Evolutionary conservation across 2,329 filamentous ascomycete species (phyloP).

Genomic region (Hymenoscyphus scutula): DNA sequence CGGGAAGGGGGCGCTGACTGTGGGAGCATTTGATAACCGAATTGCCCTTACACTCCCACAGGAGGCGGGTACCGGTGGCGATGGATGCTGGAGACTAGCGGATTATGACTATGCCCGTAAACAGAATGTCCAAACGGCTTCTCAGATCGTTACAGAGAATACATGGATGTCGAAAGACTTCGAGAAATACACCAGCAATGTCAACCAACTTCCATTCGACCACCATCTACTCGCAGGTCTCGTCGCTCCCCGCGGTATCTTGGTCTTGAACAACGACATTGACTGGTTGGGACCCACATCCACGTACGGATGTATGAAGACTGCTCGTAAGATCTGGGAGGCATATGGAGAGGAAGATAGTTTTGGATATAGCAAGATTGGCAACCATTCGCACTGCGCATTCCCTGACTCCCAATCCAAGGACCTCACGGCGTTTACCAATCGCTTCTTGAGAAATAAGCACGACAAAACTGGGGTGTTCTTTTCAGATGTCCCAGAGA

Average conservation of each 20-base stretch:
- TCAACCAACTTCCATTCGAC: constrained; percentile 50
- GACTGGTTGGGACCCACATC: constrained; percentile 52
- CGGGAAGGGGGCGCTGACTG: constrained; percentile 60
- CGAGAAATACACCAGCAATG: constrained; percentile 37
- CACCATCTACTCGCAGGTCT: constrained; percentile 56
- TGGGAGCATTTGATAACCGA: constrained; percentile 55
- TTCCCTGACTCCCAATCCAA: constrained; percentile 45
- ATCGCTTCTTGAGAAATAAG: constrained; percentile 33
- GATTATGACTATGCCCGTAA: constrained; percentile 49
- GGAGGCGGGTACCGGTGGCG: constrained; percentile 59
- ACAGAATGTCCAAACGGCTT: constrained; percentile 58
- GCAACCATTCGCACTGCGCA: constrained; percentile 47
- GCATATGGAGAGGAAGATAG: constrained; percentile 50
- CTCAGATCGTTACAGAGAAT: constrained; percentile 57
- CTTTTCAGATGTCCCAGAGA: background rate
- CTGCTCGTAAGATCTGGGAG: constrained; percentile 51
- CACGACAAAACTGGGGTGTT: background rate
- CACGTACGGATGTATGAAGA: constrained; percentile 53
- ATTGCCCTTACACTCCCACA: constrained; percentile 60
- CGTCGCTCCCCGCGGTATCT: constrained; percentile 46
- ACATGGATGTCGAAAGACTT: constrained; percentile 60
- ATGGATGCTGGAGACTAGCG: constrained; percentile 58
- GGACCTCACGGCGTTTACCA: constrained; percentile 49
- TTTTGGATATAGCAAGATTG: constrained; percentile 49
- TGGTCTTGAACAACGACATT: constrained; percentile 51